Evolutionary conservation across 768 basidiomycete species (phyloP).

Genomic region (Antrodiella citrinella): DNA sequence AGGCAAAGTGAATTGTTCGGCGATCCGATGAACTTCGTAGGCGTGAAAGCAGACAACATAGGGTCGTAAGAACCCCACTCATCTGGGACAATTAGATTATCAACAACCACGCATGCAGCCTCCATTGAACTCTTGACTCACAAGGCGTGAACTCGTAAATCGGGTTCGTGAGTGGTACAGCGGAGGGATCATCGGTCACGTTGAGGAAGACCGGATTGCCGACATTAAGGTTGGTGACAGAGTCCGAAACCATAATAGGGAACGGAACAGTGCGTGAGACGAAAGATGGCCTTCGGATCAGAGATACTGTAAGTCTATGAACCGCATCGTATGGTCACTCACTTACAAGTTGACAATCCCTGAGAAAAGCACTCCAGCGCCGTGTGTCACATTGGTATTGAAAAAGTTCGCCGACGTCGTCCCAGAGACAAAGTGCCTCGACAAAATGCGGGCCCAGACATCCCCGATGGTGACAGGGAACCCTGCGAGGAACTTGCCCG

Average conservation of each 20-base stretch:
- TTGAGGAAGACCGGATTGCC: conserved; percentile 28
- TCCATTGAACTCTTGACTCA: conserved; percentile 29
- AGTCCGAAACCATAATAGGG: conserved; percentile 57
- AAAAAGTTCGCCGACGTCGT: conserved; percentile 54
- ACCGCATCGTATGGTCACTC: neutral
- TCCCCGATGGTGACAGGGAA: conserved; percentile 37
- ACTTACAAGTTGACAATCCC: conserved; percentile 32
- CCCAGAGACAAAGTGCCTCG: conserved; percentile 68
- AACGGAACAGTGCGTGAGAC: conserved; percentile 46
- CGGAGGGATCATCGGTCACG: conserved; percentile 39
- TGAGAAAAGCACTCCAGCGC: conserved; percentile 70
- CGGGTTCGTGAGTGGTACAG: conserved; percentile 28
- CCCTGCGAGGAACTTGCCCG: conserved; percentile 41
- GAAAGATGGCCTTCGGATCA: conserved; percentile 37
- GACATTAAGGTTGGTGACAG: conserved; percentile 37
- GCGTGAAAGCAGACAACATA: conserved; percentile 59
- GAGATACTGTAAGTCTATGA: neutral
- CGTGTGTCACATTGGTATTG: conserved; percentile 49
- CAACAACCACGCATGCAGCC: neutral
- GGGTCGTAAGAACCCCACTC: conserved; percentile 75
- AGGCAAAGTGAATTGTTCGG: conserved; percentile 55
- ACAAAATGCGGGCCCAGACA: conserved; percentile 55
- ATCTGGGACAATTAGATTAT: conserved; percentile 25
- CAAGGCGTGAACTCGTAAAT: conserved; percentile 26
- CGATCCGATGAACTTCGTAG: conserved; percentile 58